phyloP scores from a whole-genome alignment of 2,329 filamentous ascomycete genomes.

The Fusarium hainanense region DNA sequence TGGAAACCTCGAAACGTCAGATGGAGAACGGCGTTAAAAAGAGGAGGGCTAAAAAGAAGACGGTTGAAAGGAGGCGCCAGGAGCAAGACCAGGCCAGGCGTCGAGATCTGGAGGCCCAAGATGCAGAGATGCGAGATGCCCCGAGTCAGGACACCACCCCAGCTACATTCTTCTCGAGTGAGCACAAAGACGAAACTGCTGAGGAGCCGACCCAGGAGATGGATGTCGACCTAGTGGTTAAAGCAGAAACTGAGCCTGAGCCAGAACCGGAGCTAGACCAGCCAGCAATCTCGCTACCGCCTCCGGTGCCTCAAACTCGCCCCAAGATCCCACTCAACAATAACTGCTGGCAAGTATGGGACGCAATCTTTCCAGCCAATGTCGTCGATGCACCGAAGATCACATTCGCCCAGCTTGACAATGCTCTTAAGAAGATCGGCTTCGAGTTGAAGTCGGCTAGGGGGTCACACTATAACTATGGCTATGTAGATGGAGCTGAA shows the following conservation, averaged over 20 bases:
- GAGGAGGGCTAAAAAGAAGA: not conserved
- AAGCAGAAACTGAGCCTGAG: not conserved
- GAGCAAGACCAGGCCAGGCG: not conserved
- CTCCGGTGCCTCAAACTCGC: constrained; percentile 11
- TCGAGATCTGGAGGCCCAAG: not conserved
- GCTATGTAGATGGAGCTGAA: not conserved
- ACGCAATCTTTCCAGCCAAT: constrained; percentile 5
- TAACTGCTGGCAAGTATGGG: constrained; percentile 10
- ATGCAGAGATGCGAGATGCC: not conserved
- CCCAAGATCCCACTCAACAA: constrained; percentile 27
- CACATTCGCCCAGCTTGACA: not conserved
- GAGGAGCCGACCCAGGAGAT: not conserved
- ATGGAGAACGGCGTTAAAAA: not conserved
- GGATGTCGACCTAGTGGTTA: not conserved
- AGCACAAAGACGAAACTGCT: not conserved
- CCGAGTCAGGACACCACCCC: not conserved
- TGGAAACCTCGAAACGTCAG: not conserved
- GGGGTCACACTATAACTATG: not conserved
- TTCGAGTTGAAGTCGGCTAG: not conserved
- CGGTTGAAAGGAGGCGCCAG: not conserved
- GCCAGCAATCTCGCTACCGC: not conserved
- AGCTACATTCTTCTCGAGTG: not conserved
- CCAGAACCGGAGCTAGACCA: not conserved
- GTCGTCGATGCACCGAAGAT: not conserved
- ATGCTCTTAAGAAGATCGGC: not conserved